phyloP scores from a whole-genome alignment of 2,329 filamentous ascomycete genomes.

The Leptographium procerum region DNA sequence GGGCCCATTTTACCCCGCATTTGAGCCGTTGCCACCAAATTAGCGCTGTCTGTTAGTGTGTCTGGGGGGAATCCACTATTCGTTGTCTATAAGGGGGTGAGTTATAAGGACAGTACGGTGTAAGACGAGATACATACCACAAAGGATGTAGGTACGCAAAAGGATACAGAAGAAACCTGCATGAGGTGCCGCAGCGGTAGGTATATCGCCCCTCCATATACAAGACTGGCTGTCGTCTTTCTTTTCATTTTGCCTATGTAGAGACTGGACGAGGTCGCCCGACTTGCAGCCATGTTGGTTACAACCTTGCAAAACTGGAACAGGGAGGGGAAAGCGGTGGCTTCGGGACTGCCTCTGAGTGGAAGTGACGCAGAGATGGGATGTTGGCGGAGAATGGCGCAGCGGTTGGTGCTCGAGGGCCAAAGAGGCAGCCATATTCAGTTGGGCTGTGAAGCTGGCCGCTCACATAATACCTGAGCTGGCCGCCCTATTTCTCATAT shows the following conservation, averaged over 20 bases:
- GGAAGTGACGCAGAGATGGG: neutral
- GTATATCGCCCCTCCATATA: neutral
- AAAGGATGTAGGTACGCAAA: neutral
- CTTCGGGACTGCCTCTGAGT: neutral
- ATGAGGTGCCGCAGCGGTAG: neutral
- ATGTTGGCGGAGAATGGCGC: too few relatives aligned
- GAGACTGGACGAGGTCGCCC: neutral
- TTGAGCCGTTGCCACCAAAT: neutral
- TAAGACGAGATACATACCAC: neutral
- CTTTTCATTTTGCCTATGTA: neutral
- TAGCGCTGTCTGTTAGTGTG: neutral
- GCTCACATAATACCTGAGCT: neutral
- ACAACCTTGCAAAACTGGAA: neutral
- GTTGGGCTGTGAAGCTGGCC: neutral
- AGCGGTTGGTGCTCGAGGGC: neutral
- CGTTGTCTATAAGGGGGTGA: neutral
- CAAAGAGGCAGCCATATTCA: neutral
- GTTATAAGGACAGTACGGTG: neutral
- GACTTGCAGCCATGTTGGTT: neutral
- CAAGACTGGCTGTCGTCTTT: neutral
- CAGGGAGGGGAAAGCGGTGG: neutral
- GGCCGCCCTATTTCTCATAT: neutral
- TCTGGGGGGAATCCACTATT: neutral
- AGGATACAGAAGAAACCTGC: neutral
- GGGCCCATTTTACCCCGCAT: neutral